These are phyloP conservation scores for Teratosphaeria zuluensis DNA, from an alignment of 2,329 filamentous ascomycete genomes.

Conservation along the genomic window DNA sequence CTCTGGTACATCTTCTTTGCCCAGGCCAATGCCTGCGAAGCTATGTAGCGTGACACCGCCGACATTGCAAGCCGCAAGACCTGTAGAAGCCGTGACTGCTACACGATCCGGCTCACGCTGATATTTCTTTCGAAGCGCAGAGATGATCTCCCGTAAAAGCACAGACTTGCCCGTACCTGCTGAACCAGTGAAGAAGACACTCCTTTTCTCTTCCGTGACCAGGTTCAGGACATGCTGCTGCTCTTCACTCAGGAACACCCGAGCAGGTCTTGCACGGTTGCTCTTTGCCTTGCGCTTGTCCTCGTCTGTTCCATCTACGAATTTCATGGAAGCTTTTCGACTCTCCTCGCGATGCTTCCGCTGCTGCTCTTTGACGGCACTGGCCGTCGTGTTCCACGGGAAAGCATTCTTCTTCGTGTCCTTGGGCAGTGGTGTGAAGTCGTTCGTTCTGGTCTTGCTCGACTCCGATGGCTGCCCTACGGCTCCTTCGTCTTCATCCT, in stretches of 20 bases:
- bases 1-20: constrained; percentile 73
- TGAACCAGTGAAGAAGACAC: constrained; percentile 96
- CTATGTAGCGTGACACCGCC: constrained; percentile 93
- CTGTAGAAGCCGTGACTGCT: constrained; percentile 90
- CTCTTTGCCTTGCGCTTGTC: constrained; percentile 39
- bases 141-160: constrained; percentile 83
- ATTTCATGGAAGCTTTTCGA: constrained; percentile 43
- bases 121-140: constrained; percentile 67
- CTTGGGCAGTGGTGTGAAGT: neutral
- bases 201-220: constrained; percentile 69
- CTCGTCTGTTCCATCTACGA: constrained; percentile 34
- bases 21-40: constrained; percentile 88
- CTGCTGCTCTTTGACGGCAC: constrained; percentile 66
- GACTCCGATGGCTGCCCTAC: constrained; percentile 10
- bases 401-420: constrained; percentile 27
- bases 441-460: neutral
- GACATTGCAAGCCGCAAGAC: constrained; percentile 91
- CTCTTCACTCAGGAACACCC: constrained; percentile 71
- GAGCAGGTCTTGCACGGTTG: constrained; percentile 39
- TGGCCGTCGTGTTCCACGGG: constrained; percentile 65
- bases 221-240: constrained; percentile 75
- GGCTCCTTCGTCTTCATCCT: constrained; percentile 3
- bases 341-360: constrained; percentile 59
- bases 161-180: constrained; percentile 95
- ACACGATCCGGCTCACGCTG: constrained; percentile 69